Conservation (phyloP, 768 basidiomycete species). For the Suillus placidus region DNA sequence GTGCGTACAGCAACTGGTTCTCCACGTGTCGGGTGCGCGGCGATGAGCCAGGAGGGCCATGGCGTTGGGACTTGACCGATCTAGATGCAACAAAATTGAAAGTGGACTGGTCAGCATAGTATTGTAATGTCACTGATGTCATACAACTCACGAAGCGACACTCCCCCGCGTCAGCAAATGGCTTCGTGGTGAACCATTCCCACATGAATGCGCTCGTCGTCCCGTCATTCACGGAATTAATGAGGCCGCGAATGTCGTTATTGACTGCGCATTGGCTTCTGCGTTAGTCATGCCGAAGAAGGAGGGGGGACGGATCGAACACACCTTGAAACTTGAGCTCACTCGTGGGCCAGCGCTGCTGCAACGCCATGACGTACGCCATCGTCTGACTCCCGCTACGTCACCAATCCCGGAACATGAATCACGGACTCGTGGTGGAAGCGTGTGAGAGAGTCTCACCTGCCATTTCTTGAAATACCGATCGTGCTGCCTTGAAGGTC, state of each 20-base stretch:
- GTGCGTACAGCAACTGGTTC: slow-evolving; percentile 46
- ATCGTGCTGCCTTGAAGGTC: slow-evolving; percentile 82
- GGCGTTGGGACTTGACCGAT: slow-evolving; percentile 88
- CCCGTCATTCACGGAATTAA: slow-evolving; percentile 86
- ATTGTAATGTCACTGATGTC: not conserved
- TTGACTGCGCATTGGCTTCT: slow-evolving; percentile 52
- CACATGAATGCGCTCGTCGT: slow-evolving; percentile 92
- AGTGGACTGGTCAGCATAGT: not conserved
- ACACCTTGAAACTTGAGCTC: slow-evolving; percentile 73
- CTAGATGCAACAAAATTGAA: slow-evolving; percentile 36
- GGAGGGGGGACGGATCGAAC: not conserved
- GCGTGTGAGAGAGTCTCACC: slow-evolving; percentile 40
- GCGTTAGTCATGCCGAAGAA: not conserved
- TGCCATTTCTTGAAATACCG: slow-evolving; percentile 89
- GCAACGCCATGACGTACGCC: slow-evolving; percentile 92
- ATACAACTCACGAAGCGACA: slow-evolving; percentile 75
- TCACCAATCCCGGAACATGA: slow-evolving; percentile 1
- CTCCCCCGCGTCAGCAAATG: slow-evolving; percentile 77
- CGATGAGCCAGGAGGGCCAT: slow-evolving; percentile 97
- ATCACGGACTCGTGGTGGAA: not conserved
- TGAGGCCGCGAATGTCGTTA: slow-evolving; percentile 78
- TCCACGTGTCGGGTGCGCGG: slow-evolving; percentile 75
- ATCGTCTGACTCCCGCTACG: slow-evolving; percentile 87
- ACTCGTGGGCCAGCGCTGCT: slow-evolving; percentile 78
- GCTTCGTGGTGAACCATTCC: slow-evolving; percentile 91